These are phyloP conservation scores for Curvularia lunata DNA, from an alignment of 2,329 filamentous ascomycete species.

Conservation along the genomic window DNA sequence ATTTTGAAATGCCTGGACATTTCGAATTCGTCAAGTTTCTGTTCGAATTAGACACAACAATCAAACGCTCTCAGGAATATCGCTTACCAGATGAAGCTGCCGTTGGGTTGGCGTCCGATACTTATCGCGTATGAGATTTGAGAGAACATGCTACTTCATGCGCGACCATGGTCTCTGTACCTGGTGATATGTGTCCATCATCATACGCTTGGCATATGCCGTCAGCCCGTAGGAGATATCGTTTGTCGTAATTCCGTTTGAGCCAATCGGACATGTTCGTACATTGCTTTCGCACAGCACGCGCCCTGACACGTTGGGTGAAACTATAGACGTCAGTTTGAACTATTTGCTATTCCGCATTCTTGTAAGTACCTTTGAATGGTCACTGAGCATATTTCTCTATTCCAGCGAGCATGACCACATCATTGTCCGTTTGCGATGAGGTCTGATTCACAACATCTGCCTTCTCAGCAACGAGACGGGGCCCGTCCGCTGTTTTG, in stretches of 20 bases:
- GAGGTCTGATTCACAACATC: background rate
- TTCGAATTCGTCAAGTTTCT: no score
- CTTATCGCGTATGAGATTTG: slow-evolving; percentile 20
- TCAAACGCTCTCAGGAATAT: background rate
- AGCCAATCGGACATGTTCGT: background rate
- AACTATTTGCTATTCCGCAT: background rate
- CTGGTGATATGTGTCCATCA: slow-evolving; percentile 3
- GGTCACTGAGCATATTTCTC: background rate
- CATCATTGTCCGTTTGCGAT: slow-evolving; percentile 13
- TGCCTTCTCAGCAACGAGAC: slow-evolving; percentile 19
- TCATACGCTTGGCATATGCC: background rate
- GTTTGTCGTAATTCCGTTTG: background rate
- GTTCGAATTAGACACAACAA: no score
- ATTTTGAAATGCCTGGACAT: no score
- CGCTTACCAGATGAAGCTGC: slow-evolving; percentile 7
- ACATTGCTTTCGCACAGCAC: background rate
- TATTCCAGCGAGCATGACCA: slow-evolving; percentile 4
- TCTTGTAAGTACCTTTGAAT: background rate
- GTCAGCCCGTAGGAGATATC: background rate
- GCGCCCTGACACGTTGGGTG: background rate
- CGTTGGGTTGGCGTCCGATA: slow-evolving; percentile 19
- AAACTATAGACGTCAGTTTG: background rate
- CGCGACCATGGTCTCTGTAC: slow-evolving; percentile 21
- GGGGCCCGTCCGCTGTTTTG: slow-evolving; percentile 23
- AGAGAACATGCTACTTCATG: slow-evolving; percentile 30